These are phyloP conservation scores for Fusarium sp. DNA, from an alignment of 2,329 filamentous ascomycete species.

Conservation along the genomic window DNA sequence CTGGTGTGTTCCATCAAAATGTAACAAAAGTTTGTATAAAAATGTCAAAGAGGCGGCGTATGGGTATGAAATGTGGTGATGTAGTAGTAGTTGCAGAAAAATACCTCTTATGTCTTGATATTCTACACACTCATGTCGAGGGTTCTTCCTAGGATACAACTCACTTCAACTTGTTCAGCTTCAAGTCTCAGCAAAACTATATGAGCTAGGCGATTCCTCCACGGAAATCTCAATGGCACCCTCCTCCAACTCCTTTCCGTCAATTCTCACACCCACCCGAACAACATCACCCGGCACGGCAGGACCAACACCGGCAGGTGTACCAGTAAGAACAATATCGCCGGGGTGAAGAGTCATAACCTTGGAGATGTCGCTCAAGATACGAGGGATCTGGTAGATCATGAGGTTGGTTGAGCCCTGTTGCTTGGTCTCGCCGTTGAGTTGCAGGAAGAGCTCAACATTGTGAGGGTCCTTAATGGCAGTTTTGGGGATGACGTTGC, in stretches of 20 bases:
- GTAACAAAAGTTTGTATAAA: background rate
- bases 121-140: slow-evolving; percentile 11
- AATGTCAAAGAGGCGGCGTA: background rate
- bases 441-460: slow-evolving; percentile 83
- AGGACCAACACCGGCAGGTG: slow-evolving; percentile 91
- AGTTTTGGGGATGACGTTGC: slow-evolving; percentile 80
- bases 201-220: slow-evolving; percentile 79
- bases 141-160: background rate
- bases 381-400: slow-evolving; percentile 88
- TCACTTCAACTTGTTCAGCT: slow-evolving; percentile 11
- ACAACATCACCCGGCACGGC: slow-evolving; percentile 89
- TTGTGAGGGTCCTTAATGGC: slow-evolving; percentile 88
- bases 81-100: background rate
- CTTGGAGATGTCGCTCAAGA: slow-evolving; percentile 89
- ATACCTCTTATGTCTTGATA: slow-evolving; percentile 4
- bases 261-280: slow-evolving; percentile 81
- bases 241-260: slow-evolving; percentile 85
- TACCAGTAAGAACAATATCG: slow-evolving; percentile 95
- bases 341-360: slow-evolving; percentile 95
- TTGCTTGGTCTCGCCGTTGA: slow-evolving; percentile 83
- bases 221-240: slow-evolving; percentile 85
- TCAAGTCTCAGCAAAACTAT: slow-evolving; percentile 79
- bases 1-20: slow-evolving; percentile 43
- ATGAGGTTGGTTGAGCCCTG: slow-evolving; percentile 91
- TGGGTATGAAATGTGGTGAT: background rate